Base-by-base conservation (phyloP, 2,329 filamentous ascomycete genomes). In the Colletotrichum sp. region DNA sequence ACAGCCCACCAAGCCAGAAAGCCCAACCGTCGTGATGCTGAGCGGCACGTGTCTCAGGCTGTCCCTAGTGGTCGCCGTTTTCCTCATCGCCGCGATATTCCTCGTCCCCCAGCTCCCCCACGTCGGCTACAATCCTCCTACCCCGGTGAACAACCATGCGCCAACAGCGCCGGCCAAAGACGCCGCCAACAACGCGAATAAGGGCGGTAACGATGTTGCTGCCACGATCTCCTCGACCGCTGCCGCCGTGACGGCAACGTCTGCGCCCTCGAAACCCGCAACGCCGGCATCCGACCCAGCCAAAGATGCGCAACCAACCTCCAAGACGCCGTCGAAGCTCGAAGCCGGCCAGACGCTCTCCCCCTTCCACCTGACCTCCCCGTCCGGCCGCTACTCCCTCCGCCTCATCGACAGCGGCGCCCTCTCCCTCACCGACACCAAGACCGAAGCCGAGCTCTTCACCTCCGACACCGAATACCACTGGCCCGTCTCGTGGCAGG, bases 391-490 rank as follows among this genome's bases (percentile, higher is more conserved):
- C 28, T 78, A 72, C 63, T 60, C 66, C 26, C 71, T 78, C 26
- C 65, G 24, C 10, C 74, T 78, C 2, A 68, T 77, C 55, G 70
- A 75, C 6, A 78, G 76, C 68, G 77, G 77, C 7, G 72, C 77
- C 18, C 74, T 78, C 16, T 78, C 77, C 7, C 73, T 78, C 13
- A 4, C 70, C 52, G 71, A 75, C 55, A 67, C 39, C 26, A 74
- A 60, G 34, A 78, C 77, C 24, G 71, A 77, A 3, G 61, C 21
- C 59, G 77, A 78, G 66, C 71, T 78, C 16, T 78, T 78, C 55
- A 74, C 74, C 13, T 78, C 77, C 64, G 76, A 78, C 68, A 78
- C 77, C 39, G 75, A 78, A 36, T 77, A 78, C 43, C 24, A 78
- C 32, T 78, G 77, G 77, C 77, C 77, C 28, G 77, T 78, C 3